phyloP scores from a whole-genome alignment of 352 stramenopile species.

The Phytophthora vignae region DNA sequence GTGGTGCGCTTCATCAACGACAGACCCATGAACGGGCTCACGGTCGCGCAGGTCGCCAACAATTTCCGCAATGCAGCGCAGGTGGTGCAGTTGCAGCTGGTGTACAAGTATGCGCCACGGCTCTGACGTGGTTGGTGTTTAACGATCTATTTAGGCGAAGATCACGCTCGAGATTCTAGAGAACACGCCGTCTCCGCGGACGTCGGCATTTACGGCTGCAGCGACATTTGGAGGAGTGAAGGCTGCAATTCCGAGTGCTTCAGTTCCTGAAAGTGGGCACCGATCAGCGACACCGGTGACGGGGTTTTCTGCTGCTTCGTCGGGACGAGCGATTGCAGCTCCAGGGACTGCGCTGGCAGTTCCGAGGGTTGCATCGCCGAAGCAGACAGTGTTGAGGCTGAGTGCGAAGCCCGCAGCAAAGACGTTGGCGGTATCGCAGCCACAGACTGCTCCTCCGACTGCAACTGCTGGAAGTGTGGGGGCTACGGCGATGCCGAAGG shows the following conservation, averaged over 20 bases:
- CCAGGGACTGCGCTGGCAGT: slow-evolving; percentile 37
- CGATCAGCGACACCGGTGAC: slow-evolving; percentile 6
- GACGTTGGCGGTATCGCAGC: slow-evolving; percentile 6
- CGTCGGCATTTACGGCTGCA: slow-evolving; percentile 13
- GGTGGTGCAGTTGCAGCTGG: slow-evolving; percentile 13
- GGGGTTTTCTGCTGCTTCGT: slow-evolving; percentile 20
- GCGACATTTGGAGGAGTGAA: slow-evolving; percentile 9
- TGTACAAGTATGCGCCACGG: background rate
- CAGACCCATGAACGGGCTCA: slow-evolving; percentile 37
- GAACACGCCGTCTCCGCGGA: background rate
- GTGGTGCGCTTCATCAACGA: slow-evolving; percentile 53
- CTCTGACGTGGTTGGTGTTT: slow-evolving; percentile 14
- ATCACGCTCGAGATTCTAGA: slow-evolving; percentile 41
- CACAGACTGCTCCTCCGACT: background rate
- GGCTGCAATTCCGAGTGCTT: slow-evolving; percentile 1
- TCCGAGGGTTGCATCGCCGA: slow-evolving; percentile 15
- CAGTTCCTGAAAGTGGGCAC: background rate
- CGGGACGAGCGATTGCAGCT: slow-evolving; percentile 41
- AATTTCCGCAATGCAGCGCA: slow-evolving; percentile 55
- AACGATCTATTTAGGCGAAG: slow-evolving; percentile 15
- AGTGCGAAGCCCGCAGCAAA: slow-evolving; percentile 31
- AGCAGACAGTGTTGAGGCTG: slow-evolving; percentile 22
- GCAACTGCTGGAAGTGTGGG: background rate
- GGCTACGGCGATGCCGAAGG: background rate
- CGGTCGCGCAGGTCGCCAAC: slow-evolving; percentile 48